phyloP scores from a whole-genome alignment of 352 stramenopile genomes.

The Thalassiosira hispida region DNA sequence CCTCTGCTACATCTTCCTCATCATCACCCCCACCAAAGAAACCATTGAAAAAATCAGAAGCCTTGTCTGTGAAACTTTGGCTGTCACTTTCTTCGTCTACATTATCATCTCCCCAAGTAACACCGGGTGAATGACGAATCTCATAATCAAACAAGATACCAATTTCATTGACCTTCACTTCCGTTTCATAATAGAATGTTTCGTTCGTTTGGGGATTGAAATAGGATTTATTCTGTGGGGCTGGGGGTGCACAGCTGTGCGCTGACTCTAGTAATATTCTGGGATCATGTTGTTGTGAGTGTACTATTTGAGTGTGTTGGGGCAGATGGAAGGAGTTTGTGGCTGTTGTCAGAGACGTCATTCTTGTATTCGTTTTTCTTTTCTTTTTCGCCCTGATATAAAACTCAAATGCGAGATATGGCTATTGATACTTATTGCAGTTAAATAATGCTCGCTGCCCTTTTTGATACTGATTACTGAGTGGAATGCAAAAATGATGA shows the following conservation, averaged over 20 bases:
- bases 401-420: no score
- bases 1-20: slow-evolving; percentile 7
- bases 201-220: slow-evolving; percentile 33
- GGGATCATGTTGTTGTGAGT: neutral
- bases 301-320: slow-evolving; percentile 5
- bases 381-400: neutral
- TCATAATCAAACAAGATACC: slow-evolving; percentile 47
- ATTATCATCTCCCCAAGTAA: slow-evolving; percentile 15
- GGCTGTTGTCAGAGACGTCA: slow-evolving; percentile 1
- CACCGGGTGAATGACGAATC: slow-evolving; percentile 29
- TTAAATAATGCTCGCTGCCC: no score
- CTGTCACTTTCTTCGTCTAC: neutral
- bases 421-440: no score
- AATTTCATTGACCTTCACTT: slow-evolving; percentile 42
- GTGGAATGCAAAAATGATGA: no score
- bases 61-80: slow-evolving; percentile 6
- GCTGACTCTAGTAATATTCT: slow-evolving; percentile 5
- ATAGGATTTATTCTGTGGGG: slow-evolving; percentile 22
- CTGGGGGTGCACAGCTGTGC: slow-evolving; percentile 17
- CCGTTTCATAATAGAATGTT: slow-evolving; percentile 24
- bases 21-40: slow-evolving; percentile 25
- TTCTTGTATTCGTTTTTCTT: slow-evolving; percentile 8
- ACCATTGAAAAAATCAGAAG: slow-evolving; percentile 26
- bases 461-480: no score
- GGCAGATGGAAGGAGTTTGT: slow-evolving; percentile 17